Evolutionary conservation across 495 filamentous ascomycete species (phyloP).

Genomic region (Tirmania nivea): DNA sequence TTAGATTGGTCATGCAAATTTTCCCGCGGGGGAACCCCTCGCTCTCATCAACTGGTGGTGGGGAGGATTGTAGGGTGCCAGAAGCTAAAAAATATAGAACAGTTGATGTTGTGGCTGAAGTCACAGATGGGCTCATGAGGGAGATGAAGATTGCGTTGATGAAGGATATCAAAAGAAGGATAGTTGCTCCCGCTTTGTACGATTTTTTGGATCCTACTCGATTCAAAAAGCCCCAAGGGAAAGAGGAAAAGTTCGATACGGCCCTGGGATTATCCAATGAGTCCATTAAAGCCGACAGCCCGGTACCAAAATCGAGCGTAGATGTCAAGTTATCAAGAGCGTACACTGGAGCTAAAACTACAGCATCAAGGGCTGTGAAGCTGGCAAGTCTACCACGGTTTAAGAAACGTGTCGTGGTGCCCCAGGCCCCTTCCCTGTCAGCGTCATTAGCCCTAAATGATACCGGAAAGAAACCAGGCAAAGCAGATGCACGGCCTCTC

Average conservation of each 20-base stretch:
- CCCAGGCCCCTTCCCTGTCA: slow-evolving; percentile 7
- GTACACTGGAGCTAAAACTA: neutral
- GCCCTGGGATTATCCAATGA: slow-evolving; percentile 1
- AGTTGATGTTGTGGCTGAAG: slow-evolving; percentile 68
- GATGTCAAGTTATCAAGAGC: neutral
- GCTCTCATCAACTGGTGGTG: slow-evolving; percentile 26
- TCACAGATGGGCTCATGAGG: slow-evolving; percentile 49
- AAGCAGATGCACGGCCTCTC: slow-evolving; percentile 16
- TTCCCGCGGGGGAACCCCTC: slow-evolving; percentile 34
- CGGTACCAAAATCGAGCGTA: neutral
- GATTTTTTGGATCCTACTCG: slow-evolving; percentile 73
- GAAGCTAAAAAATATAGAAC: slow-evolving; percentile 28
- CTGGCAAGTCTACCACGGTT: slow-evolving; percentile 18
- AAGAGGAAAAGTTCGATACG: slow-evolving; percentile 43
- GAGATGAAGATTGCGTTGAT: slow-evolving; percentile 70
- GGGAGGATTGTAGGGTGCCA: slow-evolving; percentile 23
- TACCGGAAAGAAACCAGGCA: slow-evolving; percentile 7
- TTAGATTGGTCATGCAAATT: slow-evolving; percentile 78
- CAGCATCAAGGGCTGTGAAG: slow-evolving; percentile 1
- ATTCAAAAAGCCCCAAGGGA: slow-evolving; percentile 53
- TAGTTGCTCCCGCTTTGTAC: slow-evolving; percentile 61
- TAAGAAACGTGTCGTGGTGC: slow-evolving; percentile 12
- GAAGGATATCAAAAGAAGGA: slow-evolving; percentile 61
- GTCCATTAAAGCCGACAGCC: slow-evolving; percentile 6
- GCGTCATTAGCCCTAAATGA: slow-evolving; percentile 6